These are phyloP conservation scores for Hansenula anomala DNA, from an alignment of 1,139 yeast species.

Conservation along the genomic window DNA sequence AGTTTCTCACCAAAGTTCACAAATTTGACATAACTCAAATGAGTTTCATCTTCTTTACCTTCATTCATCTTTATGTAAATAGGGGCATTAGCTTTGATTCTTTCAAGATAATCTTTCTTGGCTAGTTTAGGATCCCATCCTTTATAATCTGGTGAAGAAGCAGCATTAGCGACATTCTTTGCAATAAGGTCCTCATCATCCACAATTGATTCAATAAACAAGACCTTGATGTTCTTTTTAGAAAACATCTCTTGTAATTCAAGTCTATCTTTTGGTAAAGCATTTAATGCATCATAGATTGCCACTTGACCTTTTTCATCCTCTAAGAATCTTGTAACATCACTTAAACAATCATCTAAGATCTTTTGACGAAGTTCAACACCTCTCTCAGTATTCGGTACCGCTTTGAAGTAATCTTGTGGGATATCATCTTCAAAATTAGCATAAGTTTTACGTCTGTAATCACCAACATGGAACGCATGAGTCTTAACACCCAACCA, in stretches of 20 bases:
- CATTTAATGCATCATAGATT: conserved; percentile 93
- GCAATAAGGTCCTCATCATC: conserved; percentile 68
- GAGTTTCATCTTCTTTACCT: conserved; percentile 35
- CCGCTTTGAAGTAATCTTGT: conserved; percentile 65
- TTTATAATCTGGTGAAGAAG: conserved; percentile 81
- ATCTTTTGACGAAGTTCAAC: conserved; percentile 53
- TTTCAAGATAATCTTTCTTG: conserved; percentile 50
- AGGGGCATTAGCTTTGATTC: conserved; percentile 47
- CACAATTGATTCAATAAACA: conserved; percentile 85
- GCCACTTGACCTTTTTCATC: conserved; percentile 88
- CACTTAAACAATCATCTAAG: conserved; percentile 60
- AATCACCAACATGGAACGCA: conserved; percentile 89
- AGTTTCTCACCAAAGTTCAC: conserved; percentile 89
- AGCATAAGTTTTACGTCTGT: conserved; percentile 54
- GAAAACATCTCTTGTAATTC: conserved; percentile 51
- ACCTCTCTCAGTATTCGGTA: conserved; percentile 52
- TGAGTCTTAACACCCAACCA: conserved; percentile 96
- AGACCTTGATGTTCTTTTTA: conserved; percentile 60
- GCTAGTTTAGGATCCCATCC: conserved; percentile 68
- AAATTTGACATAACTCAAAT: conserved; percentile 71
- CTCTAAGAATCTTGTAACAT: conserved; percentile 65
- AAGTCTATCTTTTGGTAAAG: conserved; percentile 62
- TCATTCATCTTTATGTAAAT: conserved; percentile 49
- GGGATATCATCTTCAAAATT: conserved; percentile 46
- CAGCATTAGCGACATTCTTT: conserved; percentile 81